Evolutionary conservation across 129 eudicot genomes (phyloP).

Genomic region (Apium graveolens): DNA sequence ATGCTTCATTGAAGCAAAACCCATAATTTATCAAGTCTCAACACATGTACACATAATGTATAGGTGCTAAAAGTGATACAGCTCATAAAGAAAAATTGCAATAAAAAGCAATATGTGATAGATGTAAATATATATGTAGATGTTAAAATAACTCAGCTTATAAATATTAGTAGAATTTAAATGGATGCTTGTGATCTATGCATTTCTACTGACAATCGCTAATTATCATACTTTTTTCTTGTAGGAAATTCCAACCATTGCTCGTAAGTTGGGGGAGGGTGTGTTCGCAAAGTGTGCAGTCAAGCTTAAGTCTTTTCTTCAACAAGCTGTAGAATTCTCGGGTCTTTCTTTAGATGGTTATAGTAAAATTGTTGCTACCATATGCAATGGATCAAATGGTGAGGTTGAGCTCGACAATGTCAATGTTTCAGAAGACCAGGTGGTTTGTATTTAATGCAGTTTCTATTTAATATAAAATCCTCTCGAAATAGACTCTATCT

Average conservation of each 20-base stretch:
- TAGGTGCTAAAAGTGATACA: neutral
- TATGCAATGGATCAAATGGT: slow-evolving; percentile 30
- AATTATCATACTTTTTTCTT: slow-evolving; percentile 18
- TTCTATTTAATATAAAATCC: neutral
- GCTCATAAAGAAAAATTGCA: neutral
- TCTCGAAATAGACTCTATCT: neutral
- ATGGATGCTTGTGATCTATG: neutral
- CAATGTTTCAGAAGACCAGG: slow-evolving; percentile 28
- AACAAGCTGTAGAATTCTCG: slow-evolving; percentile 41
- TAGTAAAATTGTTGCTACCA: slow-evolving; percentile 44
- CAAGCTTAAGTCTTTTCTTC: slow-evolving; percentile 59
- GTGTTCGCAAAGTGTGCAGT: slow-evolving; percentile 47
- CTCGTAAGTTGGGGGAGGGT: slow-evolving; percentile 54
- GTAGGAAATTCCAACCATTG: slow-evolving; percentile 53
- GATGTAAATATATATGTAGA: neutral
- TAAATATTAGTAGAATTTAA: neutral
- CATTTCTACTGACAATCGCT: slow-evolving; percentile 4
- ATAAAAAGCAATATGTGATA: neutral
- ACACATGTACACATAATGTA: neutral
- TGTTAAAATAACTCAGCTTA: neutral
- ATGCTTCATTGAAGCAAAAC: neutral
- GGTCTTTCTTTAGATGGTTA: slow-evolving; percentile 44
- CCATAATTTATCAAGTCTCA: neutral
- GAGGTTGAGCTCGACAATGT: slow-evolving; percentile 23
- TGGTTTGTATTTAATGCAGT: slow-evolving; percentile 31